A percentile compares a stretch with the other conserved stretches of the same genome.
These are phyloP conservation scores for Fusarium nelsonii DNA, from an alignment of 2,329 filamentous ascomycete species.

Conservation along the genomic window DNA sequence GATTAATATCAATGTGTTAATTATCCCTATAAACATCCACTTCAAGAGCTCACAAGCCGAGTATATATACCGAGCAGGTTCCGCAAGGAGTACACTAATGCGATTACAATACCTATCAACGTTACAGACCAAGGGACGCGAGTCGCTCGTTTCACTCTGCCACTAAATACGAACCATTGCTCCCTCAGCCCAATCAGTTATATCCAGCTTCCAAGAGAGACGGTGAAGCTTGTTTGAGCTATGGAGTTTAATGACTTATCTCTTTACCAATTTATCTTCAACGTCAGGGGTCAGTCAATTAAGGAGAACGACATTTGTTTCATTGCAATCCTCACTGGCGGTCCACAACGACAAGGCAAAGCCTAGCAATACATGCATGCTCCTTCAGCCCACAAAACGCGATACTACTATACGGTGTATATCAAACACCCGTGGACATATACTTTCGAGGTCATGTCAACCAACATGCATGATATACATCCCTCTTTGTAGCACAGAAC, in stretches of 20 bases:
- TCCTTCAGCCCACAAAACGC: background rate
- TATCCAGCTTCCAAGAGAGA: background rate
- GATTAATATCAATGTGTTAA: background rate
- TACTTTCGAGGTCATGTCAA: background rate
- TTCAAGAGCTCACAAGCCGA: background rate
- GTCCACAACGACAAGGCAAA: background rate
- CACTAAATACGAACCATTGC: conserved; percentile 13
- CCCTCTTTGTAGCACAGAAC: conserved; percentile 6
- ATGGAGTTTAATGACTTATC: background rate
- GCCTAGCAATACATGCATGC: background rate
- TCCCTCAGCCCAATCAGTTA: conserved; percentile 4
- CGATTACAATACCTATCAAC: conserved; percentile 1
- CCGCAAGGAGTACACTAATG: background rate
- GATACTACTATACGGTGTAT: conserved; percentile 5
- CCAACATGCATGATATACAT: conserved; percentile 1
- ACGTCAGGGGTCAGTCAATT: conserved; percentile 5
- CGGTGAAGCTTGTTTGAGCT: conserved; percentile 6
- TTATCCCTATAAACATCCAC: background rate
- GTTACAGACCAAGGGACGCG: conserved; percentile 4
- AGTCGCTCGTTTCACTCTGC: conserved; percentile 15
- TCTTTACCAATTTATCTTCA: background rate
- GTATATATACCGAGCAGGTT: conserved; percentile 4
- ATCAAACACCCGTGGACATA: background rate
- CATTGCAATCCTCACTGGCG: background rate
- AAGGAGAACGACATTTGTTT: background rate